Percentiles rank a stretch among this genome's conserved stretches.
Evolutionary conservation across 2,329 filamentous ascomycete species (phyloP).

Genomic region (Exophiala xenobiotica): DNA sequence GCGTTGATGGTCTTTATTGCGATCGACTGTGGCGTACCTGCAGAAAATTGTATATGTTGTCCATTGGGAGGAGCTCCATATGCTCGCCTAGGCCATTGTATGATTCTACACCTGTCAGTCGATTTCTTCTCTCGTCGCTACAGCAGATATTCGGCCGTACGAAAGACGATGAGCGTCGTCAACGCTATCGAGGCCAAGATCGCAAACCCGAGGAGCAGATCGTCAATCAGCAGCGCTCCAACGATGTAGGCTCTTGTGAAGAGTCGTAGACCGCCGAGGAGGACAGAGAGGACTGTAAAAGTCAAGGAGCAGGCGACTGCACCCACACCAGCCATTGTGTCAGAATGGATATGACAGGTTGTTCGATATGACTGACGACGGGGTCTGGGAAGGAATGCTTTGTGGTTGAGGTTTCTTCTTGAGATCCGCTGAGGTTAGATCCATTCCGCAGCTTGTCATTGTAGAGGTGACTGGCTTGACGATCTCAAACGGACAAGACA

Average conservation of each 20-base stretch:
- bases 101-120: background rate
- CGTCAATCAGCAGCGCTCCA: background rate
- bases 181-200: background rate
- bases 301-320: background rate
- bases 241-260: constrained; percentile 21
- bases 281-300: background rate
- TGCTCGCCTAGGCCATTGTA: constrained; percentile 4
- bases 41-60: background rate
- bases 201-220: background rate
- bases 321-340: too few species aligned
- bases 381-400: background rate
- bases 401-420: background rate
- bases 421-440: background rate
- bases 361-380: background rate
- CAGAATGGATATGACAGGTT: background rate
- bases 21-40: background rate
- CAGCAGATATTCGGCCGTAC: background rate
- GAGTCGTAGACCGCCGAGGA: constrained; percentile 24
- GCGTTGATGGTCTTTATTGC: background rate
- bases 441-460: background rate
- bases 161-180: constrained; percentile 1
- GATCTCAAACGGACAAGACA: too few species aligned
- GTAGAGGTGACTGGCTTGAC: too few species aligned
- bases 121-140: background rate
- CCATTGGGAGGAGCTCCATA: background rate